phyloP scores from a whole-genome alignment of 1,139 yeast genomes.

The Zygoascus meyerae region DNA sequence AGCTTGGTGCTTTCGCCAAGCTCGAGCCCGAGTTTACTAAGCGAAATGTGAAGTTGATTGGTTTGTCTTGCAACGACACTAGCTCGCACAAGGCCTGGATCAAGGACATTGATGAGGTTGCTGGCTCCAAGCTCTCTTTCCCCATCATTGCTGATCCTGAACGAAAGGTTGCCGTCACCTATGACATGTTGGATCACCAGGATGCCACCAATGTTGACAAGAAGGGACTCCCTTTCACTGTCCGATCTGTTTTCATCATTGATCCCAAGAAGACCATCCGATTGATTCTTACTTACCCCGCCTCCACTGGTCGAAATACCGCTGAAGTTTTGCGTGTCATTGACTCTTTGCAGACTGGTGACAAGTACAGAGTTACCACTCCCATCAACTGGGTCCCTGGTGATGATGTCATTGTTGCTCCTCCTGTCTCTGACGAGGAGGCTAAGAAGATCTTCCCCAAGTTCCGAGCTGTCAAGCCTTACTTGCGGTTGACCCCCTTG shows the following conservation, averaged over 20 bases:
- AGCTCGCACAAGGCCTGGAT: constrained; percentile 75
- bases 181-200: constrained; percentile 74
- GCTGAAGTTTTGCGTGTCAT: constrained; percentile 79
- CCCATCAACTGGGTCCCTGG: constrained; percentile 88
- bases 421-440: constrained; percentile 62
- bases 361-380: constrained; percentile 65
- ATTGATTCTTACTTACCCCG: constrained; percentile 71
- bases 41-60: constrained; percentile 71
- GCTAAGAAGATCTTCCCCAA: constrained; percentile 70
- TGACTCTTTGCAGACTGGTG: constrained; percentile 74
- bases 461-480: constrained; percentile 72
- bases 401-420: constrained; percentile 79
- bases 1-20: constrained; percentile 80
- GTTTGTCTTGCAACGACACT: constrained; percentile 68
- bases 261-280: constrained; percentile 74
- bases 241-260: constrained; percentile 76
- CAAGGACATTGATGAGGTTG: constrained; percentile 73
- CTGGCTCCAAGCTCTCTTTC: constrained; percentile 60
- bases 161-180: constrained; percentile 60
- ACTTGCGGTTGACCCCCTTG: constrained; percentile 56
- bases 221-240: constrained; percentile 60
- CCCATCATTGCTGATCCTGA: constrained; percentile 77
- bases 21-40: constrained; percentile 75
- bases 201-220: constrained; percentile 55
- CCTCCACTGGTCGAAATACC: constrained; percentile 82